Evolutionary conservation across 768 basidiomycete species (phyloP), one percentile per base, ranked within the genome.

Genomic region (Pulveroboletus sp.): DNA sequence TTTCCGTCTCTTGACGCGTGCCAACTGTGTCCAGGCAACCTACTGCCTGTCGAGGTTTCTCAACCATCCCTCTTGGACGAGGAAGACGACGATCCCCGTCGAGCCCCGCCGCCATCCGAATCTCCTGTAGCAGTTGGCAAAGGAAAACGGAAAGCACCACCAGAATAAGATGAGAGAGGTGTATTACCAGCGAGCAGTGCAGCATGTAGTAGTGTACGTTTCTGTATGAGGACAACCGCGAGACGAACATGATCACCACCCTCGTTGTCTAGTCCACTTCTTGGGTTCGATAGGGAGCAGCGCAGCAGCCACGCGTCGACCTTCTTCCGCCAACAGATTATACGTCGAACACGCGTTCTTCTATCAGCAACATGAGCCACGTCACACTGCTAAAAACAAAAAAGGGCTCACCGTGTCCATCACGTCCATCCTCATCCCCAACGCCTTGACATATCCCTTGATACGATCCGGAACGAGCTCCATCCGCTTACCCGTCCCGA

Each of bases 321-420:
- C 95, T 69, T 99, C 95, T 66, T 99, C 95, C 0, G 87, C 70
- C 39, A 99, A 76, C 20, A 99, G 66, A 66, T 99, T 97, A 68
- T 94, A 99, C 0, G 95, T 97, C 23, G 94, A 87, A 59, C 91
- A 94, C 16, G 94, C 95, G 63, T 94, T 97, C 60, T 90, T 75
- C 94, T 89, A 39, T 44, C 29, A 33, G 17, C 21, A 27, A 21
- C 2, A 21, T 27, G 25, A 43, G 29, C 46, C 24, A 50, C 40
- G n/a, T 20, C 32, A 41, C 21, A 23, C 4, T 6, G 20, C 9
- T 5, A 17, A 2, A 23, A 6, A 31, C 7, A 40, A 12, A 9
- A 32, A n/a, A 24, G 43, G 27, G 24, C 81, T 25, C 49, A 87
- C 87, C 33, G 87, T 85, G 56, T 86, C 84, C 82, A 94, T 91